Base-by-base conservation (phyloP, 192 early-diverging fungal species). In the Coemansia sp. region DNA sequence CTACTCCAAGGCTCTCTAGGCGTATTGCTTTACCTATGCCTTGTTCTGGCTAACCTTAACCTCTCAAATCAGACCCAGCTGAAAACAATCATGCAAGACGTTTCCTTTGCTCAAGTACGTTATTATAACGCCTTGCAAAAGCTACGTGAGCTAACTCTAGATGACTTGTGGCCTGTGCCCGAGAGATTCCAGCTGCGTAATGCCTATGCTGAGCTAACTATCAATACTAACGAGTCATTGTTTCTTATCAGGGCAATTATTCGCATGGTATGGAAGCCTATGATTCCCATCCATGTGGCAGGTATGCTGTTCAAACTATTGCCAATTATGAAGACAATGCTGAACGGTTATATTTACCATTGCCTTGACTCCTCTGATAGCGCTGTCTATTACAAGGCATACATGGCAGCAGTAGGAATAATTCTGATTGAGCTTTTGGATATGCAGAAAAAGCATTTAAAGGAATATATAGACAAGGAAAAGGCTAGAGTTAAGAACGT, bases 261-360 rank as follows among this genome's bases (percentile, higher is more conserved):
- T 1, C 73, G 78, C 7, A 75, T 80, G 73, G 47, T 73, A 3
- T 80, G 78, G 78, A 63, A 74, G 37, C 78, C 78, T 17, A 33
- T 75, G 58, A 49, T 80, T 2, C 78, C 73, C 1, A 38, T 80
- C 11, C 66, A 63, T 11, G 37, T 72, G 2, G n/a, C 70, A 5
- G 33, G 44, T 1, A 49, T 61, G 19, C 4, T 75, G 30, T 21
- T 67, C 3, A 43, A 69, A 37, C 46, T 52, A 6, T 30, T 66
- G 5, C 30, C 28, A 7, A 61, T 73, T 9, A 33, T 26, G 4
- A 13, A 40, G 14, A 53, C 47, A 17, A 39, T 64, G n/a, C 14
- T 73, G 37, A 57, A 60, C 13, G 38, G 63, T 2, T 63, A 63
- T 3, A 42, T 81, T 35, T 52, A 73, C 23, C 64, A 73, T 52